phyloP scores from a whole-genome alignment of 2,329 filamentous ascomycete species.

The Pyrenophora tritici-repentis region DNA sequence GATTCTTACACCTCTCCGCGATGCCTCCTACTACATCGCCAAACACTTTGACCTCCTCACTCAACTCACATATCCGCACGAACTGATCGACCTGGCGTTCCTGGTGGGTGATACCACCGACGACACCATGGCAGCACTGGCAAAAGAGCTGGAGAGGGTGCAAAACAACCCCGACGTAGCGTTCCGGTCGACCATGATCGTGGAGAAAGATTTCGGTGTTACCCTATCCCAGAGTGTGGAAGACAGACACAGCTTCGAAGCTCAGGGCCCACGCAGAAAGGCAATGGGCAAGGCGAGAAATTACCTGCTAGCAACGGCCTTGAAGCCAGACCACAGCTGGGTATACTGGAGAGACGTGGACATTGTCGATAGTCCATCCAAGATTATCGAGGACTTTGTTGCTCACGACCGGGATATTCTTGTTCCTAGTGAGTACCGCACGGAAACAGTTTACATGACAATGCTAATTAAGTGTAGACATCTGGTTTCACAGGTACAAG shows the following conservation, averaged over 20 bases:
- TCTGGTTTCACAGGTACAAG: constrained; percentile 94
- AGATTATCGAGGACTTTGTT: constrained; percentile 92
- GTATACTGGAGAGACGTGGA: constrained; percentile 99
- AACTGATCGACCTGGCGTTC: constrained; percentile 93
- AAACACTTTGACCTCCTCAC: constrained; percentile 94
- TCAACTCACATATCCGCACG: constrained; percentile 89
- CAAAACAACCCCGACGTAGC: constrained; percentile 79
- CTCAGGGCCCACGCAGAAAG: constrained; percentile 88
- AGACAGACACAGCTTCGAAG: constrained; percentile 82
- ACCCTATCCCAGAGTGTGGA: constrained; percentile 77
- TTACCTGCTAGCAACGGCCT: constrained; percentile 79
- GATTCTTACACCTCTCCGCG: constrained; percentile 89
- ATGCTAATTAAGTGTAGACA: constrained; percentile 62
- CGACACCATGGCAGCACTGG: constrained; percentile 85
- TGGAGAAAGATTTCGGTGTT: constrained; percentile 89
- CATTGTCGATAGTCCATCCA: constrained; percentile 85
- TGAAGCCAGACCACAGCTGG: constrained; percentile 96
- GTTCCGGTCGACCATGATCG: constrained; percentile 81
- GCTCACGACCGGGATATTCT: constrained; percentile 91
- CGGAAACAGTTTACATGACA: background rate
- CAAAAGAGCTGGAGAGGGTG: constrained; percentile 83
- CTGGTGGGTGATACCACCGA: constrained; percentile 90
- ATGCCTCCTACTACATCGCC: constrained; percentile 78
- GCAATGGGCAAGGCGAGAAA: constrained; percentile 89
- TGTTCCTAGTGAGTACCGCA: constrained; percentile 78